Conservation (phyloP, 1,284 basidiomycete species). For the Ganoderma sinense region DNA sequence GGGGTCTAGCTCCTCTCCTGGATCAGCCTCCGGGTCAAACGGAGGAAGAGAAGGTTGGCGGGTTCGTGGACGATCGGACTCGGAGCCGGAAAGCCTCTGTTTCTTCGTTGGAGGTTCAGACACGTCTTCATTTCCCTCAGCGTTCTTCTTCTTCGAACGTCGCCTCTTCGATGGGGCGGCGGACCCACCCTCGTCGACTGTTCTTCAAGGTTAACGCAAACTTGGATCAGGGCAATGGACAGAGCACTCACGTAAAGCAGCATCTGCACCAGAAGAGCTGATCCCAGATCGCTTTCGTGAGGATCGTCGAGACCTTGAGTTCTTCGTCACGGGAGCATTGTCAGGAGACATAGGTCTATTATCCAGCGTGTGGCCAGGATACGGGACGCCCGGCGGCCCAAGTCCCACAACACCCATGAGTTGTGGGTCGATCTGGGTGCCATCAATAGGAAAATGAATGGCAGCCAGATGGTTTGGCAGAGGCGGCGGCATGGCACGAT, state of each 20-base stretch:
- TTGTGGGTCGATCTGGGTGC: constrained; percentile 37
- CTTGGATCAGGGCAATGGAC: not conserved
- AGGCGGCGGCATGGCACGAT: constrained; percentile 7
- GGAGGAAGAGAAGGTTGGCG: constrained; percentile 55
- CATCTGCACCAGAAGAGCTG: not conserved
- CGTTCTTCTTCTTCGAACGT: constrained; percentile 9
- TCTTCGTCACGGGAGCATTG: constrained; percentile 5
- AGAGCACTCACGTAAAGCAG: constrained; percentile 10
- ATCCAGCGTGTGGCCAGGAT: not conserved
- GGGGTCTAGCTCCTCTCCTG: constrained; percentile 80
- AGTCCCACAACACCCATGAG: constrained; percentile 22
- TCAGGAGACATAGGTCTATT: constrained; percentile 3
- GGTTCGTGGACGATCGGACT: constrained; percentile 26
- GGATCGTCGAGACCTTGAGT: constrained; percentile 10
- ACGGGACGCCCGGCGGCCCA: not conserved
- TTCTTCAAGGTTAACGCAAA: not conserved
- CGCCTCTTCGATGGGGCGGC: constrained; percentile 11
- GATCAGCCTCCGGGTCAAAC: constrained; percentile 64
- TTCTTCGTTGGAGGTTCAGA: constrained; percentile 14
- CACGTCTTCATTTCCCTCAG: constrained; percentile 10
- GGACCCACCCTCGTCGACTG: constrained; percentile 1
- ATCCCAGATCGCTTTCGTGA: constrained; percentile 11
- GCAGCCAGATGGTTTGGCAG: constrained; percentile 1
- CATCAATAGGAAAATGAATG: constrained; percentile 19
- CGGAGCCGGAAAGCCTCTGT: constrained; percentile 7